Evolutionary conservation across 495 filamentous ascomycete genomes (phyloP), one percentile per base, ranked within the genome.

Genomic region (Articulospora tetracladia): DNA sequence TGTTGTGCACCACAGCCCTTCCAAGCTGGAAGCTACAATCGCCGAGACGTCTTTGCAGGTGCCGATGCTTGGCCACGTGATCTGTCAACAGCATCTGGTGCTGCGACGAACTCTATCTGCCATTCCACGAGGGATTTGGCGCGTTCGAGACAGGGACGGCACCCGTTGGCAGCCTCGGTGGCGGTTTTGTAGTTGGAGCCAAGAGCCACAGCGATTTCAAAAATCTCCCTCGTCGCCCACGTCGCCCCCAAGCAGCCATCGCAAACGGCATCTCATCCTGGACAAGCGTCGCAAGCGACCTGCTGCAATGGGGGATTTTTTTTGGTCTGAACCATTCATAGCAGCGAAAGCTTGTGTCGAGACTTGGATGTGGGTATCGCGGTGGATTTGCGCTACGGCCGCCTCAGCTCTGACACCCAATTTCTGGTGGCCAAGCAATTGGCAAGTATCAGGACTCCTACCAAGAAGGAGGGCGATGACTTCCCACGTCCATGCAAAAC

Each of bases 371-470:
- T 44, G 17, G 39, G n/a, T 44, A 44, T 32, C 30, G 30, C 30
- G 30, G 30, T 32, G 30, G 30, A 13, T 32, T 32, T 44, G n/a
- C 39, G 39, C 39, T 44, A 15, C 39, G 39, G n/a, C 39, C 39
- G 8, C 39, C 17, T 44, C 47, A 25, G 53, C 28, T 34, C 28
- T 53, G 25, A 53, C 25, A 53, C 25, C 51, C 4, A 34, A 22
- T 19, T 2, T 26, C 6, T 28, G 25, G 15, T 44, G 7, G 52
- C 50, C 49, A 61, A 61, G 50, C 0, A 19, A 52, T 61, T 61
- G 59, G 59, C 46, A 61, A 28, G 59, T 61, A 55, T 61, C 59
- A 61, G 20, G 23, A 23, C 27, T 36, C 23, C 41, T 61, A 61
- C 59, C 44, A 56, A 61, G 59, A 25, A 51, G 22, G 39, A 20